Evolutionary conservation across 192 early-diverging fungal species (phyloP).

Genomic region (Entrophospora sp.): DNA sequence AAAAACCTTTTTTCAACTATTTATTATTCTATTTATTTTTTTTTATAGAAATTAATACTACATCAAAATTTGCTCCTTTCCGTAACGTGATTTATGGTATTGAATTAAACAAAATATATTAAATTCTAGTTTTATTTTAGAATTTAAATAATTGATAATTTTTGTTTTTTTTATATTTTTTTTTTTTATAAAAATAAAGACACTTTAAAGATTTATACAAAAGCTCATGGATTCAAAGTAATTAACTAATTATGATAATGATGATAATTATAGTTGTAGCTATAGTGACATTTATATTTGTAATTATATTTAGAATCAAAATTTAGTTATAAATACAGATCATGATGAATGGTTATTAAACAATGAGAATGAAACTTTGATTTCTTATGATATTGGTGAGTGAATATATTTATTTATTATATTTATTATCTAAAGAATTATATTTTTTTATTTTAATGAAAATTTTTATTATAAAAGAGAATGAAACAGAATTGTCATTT

Average conservation of each 20-base stretch:
- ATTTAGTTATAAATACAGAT: conserved; percentile 82
- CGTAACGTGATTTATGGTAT: conserved; percentile 58
- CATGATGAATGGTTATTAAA: conserved; percentile 56
- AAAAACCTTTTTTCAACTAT: background rate
- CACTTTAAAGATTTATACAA: conserved; percentile 68
- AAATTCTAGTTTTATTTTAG: background rate
- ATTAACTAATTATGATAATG: background rate
- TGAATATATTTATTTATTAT: background rate
- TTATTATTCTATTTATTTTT: background rate
- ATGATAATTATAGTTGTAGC: conserved; percentile 2
- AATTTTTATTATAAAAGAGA: conserved; percentile 30
- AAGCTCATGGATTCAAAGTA: conserved; percentile 66
- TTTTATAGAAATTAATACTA: conserved; percentile 46
- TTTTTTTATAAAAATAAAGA: conserved; percentile 42
- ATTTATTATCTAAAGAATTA: background rate
- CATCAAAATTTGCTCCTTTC: conserved; percentile 61
- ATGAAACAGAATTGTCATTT: conserved; percentile 80
- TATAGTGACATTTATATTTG: conserved; percentile 24
- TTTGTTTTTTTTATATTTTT: background rate
- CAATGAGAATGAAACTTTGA: conserved; percentile 45
- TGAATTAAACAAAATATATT: background rate
- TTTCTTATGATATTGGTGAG: conserved; percentile 53
- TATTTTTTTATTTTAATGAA: conserved; percentile 23
- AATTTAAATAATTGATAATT: background rate
- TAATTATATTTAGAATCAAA: conserved; percentile 54